Evolutionary conservation across 1,139 yeast species (phyloP), one percentile per base, ranked within the genome.

Genomic region (Ashbya aceris): DNA sequence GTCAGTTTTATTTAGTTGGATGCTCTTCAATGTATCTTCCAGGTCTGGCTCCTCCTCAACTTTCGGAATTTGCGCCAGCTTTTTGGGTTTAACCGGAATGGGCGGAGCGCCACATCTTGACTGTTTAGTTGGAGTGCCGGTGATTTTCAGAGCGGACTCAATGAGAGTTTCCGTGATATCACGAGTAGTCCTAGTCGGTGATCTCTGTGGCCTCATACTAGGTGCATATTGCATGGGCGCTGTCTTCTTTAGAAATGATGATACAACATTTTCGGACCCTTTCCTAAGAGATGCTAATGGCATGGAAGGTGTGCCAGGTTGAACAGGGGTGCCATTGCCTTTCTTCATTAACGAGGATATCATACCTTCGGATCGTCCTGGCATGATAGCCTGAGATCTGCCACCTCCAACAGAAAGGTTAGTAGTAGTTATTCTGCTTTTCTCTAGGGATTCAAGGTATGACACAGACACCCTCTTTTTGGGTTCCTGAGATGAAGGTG

Each of bases 71-170:
- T 40, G 34, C 4, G 42, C 14, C 7, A 56, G 38, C 7, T 50
- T 41, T 10, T 43, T 48, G 7, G 58, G 49, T 10, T 53, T 56
- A 0, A 49, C 43, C 7, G 53, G 56, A 2, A 51, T 42, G 6
- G 49, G 41, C 7, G 54, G 55, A 13, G 13, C 20, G n/a, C 17
- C 20, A n/a, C 35, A 12, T 11, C 20, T n/a, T 10, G 35, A 32
- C 35, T 32, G 35, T 10, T 32, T 32, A 5, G 20, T 32, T 20
- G 37, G 37, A 5, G 37, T 34, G 29, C 37, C 37, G 17, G 37
- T 45, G 48, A 55, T 45, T 45, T 55, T 53, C 26, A 52, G 32
- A 33, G 55, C 53, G 7, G 56, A 51, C 13, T 42, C 45, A 30
- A 55, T 52, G 23, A 53, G 31, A 11, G 31, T 29, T 12, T 29